phyloP scores from a whole-genome alignment of 257 asterid genomes.

The Agastache rugosa region DNA sequence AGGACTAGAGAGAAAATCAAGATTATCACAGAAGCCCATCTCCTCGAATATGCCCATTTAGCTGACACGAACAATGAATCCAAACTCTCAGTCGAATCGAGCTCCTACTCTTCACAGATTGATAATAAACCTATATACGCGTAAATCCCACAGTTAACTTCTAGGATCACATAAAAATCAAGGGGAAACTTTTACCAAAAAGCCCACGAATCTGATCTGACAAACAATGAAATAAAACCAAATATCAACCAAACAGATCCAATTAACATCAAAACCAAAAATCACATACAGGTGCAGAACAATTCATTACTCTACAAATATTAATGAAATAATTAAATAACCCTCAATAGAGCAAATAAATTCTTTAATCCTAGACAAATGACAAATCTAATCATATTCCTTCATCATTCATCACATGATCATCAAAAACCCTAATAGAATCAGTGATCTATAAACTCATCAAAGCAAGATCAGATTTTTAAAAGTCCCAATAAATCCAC shows the following conservation, averaged over 20 bases:
- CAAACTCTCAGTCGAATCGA: constrained; percentile 18
- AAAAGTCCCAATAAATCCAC: neutral
- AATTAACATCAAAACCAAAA: constrained; percentile 17
- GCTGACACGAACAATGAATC: neutral
- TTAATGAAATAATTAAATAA: neutral
- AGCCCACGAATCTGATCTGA: constrained; percentile 32
- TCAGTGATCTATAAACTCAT: constrained; percentile 29
- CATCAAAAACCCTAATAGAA: constrained; percentile 24
- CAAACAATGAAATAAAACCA: neutral
- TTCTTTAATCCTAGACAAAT: neutral
- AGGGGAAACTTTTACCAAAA: neutral
- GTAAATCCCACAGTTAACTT: neutral
- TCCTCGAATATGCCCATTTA: constrained; percentile 59
- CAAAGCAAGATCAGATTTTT: constrained; percentile 22
- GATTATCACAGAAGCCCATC: constrained; percentile 54
- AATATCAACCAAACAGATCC: constrained; percentile 21
- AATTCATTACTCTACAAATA: neutral
- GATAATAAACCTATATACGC: neutral
- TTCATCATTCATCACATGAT: constrained; percentile 26
- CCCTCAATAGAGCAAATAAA: constrained; percentile 7
- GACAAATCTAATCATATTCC: constrained; percentile 25
- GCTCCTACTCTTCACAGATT: constrained; percentile 25
- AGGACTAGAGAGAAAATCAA: constrained; percentile 48
- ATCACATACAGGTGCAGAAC: constrained; percentile 21
- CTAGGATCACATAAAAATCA: constrained; percentile 14